Base-by-base conservation (phyloP, 2,329 filamentous ascomycete species). In the Chaetoscypha palmicola region DNA sequence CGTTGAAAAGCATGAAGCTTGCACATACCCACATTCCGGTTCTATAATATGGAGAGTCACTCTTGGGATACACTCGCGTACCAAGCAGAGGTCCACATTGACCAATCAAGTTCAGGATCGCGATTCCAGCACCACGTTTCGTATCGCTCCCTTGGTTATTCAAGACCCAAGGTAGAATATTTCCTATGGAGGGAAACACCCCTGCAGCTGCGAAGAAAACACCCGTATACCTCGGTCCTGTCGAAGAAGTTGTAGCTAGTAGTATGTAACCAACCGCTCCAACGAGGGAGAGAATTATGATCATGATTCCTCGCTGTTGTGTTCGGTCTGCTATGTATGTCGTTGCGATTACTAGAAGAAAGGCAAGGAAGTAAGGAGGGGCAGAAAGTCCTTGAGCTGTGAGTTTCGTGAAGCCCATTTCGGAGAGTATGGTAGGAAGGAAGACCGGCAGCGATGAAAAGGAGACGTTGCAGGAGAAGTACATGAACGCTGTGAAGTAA, bases 311-410 rank as follows among this genome's bases (percentile, higher is more conserved):
- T 32, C 83, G 78, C 58, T 84, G 81, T 49, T 76, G 73, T 1
- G 73, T 70, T 11, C 70, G 70, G 64, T 87, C 83, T n/a, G 81
- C 80, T 26, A 85, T 59, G 59, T 70, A 83, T 4, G 79, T 79
- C 1, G 75, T 76, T 8, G 58, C 54, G 47, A 87, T 71, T 34
- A 78, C 82, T 17, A 79, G 63, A 10, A 83, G 53, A 12, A 83
- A 86, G 1, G 81, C 73, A 11, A 83, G 61, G 54, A 87, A 77
- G 61, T 83, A 87, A 0, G 83, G 82, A 1, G 83, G 83, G 0
- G 83, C 82, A 1, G 81, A 81, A 10, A 89, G 71, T 1, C 83
- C 84, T 62, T 89, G 83, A 0, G 84, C 79, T 46, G 79, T 69
- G 48, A 86, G 72, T 11, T 72, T 66, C 0, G 72, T 74, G 63